Evolutionary conservation across 139 green algal species (phyloP).

Genomic region (Zygnema circumcarinatum): DNA sequence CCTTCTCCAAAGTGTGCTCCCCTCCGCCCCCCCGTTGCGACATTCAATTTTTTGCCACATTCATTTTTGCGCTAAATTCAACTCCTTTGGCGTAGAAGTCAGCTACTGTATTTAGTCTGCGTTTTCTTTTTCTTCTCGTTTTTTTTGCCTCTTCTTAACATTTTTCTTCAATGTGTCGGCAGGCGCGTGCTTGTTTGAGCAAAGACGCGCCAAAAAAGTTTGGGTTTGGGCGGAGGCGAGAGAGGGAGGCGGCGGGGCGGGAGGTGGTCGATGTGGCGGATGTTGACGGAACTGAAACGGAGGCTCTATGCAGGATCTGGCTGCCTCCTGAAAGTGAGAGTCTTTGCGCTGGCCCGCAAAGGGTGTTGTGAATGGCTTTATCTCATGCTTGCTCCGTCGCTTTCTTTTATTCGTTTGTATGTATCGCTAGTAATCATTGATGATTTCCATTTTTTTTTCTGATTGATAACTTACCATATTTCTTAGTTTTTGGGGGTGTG

Average conservation of each 20-base stretch:
- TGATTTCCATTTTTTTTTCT: too few relatives aligned
- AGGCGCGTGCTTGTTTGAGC: neutral
- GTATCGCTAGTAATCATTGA: too few relatives aligned
- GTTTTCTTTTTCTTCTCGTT: too few relatives aligned
- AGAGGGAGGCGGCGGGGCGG: neutral
- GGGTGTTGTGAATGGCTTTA: too few relatives aligned
- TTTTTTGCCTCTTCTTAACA: neutral
- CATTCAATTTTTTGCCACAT: neutral
- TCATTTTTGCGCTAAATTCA: too few relatives aligned
- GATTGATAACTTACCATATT: too few relatives aligned
- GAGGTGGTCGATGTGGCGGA: neutral
- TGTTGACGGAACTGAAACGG: neutral
- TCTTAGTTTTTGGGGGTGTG: too few relatives aligned
- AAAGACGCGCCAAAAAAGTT: neutral
- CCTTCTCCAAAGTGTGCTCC: slow-evolving; percentile 36
- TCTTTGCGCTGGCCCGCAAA: too few relatives aligned
- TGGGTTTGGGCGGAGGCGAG: neutral
- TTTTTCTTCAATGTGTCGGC: neutral
- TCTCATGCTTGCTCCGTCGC: too few relatives aligned
- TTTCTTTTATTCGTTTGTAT: too few relatives aligned
- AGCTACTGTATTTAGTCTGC: too few relatives aligned
- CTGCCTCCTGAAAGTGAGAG: neutral
- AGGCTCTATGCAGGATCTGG: neutral
- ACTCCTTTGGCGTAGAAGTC: too few relatives aligned
- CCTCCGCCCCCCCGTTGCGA: neutral